Evolutionary conservation across 2,329 filamentous ascomycete genomes (phyloP).

Genomic region (Colletotrichum sp.): DNA sequence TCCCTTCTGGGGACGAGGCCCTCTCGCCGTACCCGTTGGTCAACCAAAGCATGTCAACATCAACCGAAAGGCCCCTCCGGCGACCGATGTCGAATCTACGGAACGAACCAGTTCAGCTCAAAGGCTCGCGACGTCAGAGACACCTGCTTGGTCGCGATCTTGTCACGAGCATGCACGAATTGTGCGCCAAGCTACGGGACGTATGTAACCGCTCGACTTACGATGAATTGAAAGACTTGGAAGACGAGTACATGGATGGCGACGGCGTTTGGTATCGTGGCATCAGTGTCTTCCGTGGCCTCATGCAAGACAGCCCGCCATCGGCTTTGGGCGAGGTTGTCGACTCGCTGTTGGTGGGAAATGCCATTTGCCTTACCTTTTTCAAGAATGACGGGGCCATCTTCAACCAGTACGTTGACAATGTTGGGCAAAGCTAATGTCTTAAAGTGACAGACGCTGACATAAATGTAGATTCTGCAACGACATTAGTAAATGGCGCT

Average conservation of each 20-base stretch:
- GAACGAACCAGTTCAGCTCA: neutral
- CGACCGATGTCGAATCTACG: neutral
- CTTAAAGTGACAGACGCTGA: neutral
- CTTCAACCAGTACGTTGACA: slow-evolving; percentile 15
- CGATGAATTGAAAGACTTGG: neutral
- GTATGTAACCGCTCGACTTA: neutral
- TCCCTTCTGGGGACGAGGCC: neutral
- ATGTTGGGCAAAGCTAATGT: neutral
- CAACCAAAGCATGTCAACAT: neutral
- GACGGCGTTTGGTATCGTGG: slow-evolving; percentile 18
- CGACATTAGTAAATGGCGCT: slow-evolving; percentile 31
- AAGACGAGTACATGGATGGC: neutral
- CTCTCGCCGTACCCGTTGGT: neutral
- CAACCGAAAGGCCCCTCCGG: neutral
- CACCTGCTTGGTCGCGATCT: slow-evolving; percentile 11
- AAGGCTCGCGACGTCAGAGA: neutral
- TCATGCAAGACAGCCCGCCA: slow-evolving; percentile 22
- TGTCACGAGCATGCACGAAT: slow-evolving; percentile 2
- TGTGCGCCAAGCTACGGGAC: slow-evolving; percentile 10
- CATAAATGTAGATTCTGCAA: slow-evolving; percentile 24
- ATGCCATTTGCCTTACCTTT: slow-evolving; percentile 11
- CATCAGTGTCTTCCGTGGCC: slow-evolving; percentile 7
- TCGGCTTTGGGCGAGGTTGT: slow-evolving; percentile 9
- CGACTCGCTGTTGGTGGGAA: slow-evolving; percentile 21
- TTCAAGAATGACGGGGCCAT: slow-evolving; percentile 1